These are phyloP conservation scores for Komagataella pseudopastoris DNA, from an alignment of 805 yeast species.

Conservation along the genomic window DNA sequence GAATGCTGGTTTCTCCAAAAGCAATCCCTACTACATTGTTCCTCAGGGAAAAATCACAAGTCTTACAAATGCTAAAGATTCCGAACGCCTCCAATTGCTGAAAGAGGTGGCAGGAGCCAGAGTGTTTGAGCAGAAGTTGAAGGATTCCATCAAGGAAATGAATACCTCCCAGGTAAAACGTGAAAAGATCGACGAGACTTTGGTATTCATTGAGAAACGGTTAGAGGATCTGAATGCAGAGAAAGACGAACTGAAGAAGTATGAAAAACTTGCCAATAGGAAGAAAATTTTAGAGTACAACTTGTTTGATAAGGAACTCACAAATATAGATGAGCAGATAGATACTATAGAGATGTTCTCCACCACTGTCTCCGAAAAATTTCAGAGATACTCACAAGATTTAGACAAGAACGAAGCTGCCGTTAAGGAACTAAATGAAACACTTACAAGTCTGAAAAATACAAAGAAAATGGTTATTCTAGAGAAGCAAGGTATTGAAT, in stretches of 20 bases:
- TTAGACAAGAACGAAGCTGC: slow-evolving; percentile 48
- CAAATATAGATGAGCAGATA: slow-evolving; percentile 42
- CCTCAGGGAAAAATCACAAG: slow-evolving; percentile 92
- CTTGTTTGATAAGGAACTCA: slow-evolving; percentile 64
- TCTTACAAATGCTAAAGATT: slow-evolving; percentile 78
- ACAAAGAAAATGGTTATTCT: slow-evolving; percentile 34
- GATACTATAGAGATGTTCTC: slow-evolving; percentile 50
- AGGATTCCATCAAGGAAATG: slow-evolving; percentile 75
- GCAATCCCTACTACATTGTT: slow-evolving; percentile 90
- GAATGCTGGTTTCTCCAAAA: slow-evolving; percentile 82
- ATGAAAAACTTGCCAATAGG: slow-evolving; percentile 50
- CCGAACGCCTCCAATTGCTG: slow-evolving; percentile 62
- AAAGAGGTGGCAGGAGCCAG: slow-evolving; percentile 95
- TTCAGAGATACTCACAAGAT: slow-evolving; percentile 38
- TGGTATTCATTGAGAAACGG: slow-evolving; percentile 56
- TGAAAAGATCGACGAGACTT: slow-evolving; percentile 60
- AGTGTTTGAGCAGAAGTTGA: slow-evolving; percentile 71
- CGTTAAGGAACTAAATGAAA: slow-evolving; percentile 28
- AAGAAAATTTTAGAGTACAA: slow-evolving; percentile 65
- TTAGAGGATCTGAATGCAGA: slow-evolving; percentile 72
- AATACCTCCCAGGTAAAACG: slow-evolving; percentile 53
- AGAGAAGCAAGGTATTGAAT: slow-evolving; percentile 41
- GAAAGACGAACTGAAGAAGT: slow-evolving; percentile 58
- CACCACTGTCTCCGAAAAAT: slow-evolving; percentile 31
- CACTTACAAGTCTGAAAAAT: slow-evolving; percentile 32